A percentile compares a stretch with the other conserved stretches of the same genome.
These are phyloP conservation scores for Coemansia reversa DNA, from an alignment of 192 early-diverging fungal species.

Conservation along the genomic window DNA sequence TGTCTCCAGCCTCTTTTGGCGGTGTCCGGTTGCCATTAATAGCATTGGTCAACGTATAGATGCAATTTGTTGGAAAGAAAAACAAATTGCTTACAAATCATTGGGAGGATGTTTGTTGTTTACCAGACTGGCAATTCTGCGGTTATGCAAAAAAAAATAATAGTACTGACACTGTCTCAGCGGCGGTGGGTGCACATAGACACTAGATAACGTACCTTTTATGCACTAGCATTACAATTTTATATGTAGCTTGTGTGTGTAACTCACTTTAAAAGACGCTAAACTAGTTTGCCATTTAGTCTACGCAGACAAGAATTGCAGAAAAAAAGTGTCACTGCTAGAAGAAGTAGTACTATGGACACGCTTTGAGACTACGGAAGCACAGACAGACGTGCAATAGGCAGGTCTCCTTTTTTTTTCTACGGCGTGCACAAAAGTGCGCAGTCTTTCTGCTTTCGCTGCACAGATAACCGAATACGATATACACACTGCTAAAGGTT, in stretches of 20 bases:
- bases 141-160: not conserved
- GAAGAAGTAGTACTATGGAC: not conserved
- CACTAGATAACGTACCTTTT: not conserved
- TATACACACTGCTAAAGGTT: not conserved
- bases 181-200: not conserved
- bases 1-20: not conserved
- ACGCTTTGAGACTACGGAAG: not conserved
- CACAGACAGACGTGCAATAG: not conserved
- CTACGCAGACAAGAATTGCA: not conserved
- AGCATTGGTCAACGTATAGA: not conserved
- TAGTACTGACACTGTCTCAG: not conserved
- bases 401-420: too few species aligned
- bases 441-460: not conserved
- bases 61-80: not conserved
- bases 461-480: too few species aligned
- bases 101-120: not conserved
- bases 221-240: not conserved
- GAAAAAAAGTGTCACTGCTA: not conserved
- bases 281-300: not conserved
- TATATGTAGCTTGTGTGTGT: not conserved
- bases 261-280: not conserved
- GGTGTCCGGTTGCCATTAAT: not conserved
- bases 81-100: not conserved
- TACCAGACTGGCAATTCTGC: not conserved
- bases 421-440: not conserved